A percentile compares a stretch with the other conserved stretches of the same genome.
Conservation (phyloP, 495 filamentous ascomycete species). For the Penicillium herquei region DNA sequence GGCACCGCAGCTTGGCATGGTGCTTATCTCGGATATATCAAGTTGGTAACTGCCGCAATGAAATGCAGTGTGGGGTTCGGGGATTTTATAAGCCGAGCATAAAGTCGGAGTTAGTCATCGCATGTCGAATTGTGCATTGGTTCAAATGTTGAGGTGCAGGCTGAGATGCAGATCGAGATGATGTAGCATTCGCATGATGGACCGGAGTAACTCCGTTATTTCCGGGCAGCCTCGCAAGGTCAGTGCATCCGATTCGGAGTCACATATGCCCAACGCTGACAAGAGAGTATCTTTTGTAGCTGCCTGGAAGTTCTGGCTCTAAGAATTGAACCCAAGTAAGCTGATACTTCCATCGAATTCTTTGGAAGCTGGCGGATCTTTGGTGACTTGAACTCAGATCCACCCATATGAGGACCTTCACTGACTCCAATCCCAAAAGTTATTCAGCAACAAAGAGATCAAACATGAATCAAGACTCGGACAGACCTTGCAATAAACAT, state of each 20-base stretch:
- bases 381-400: too few relatives aligned
- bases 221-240: neutral
- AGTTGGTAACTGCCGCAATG: neutral
- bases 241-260: neutral
- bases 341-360: too few relatives aligned
- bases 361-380: too few relatives aligned
- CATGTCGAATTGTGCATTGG: too few relatives aligned
- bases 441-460: neutral
- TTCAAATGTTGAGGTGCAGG: too few relatives aligned
- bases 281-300: too few relatives aligned
- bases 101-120: neutral
- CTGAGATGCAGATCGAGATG: neutral
- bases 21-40: constrained; percentile 9
- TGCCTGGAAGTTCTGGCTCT: too few relatives aligned
- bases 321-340: too few relatives aligned
- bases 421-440: too few relatives aligned
- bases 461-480: neutral
- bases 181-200: neutral
- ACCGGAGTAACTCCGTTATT: neutral
- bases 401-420: too few relatives aligned
- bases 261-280: neutral
- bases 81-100: neutral
- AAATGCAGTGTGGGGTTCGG: neutral
- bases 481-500: neutral
- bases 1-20: constrained; percentile 4